Percentiles rank a stretch among this genome's conserved stretches.
These are phyloP conservation scores for Quercus phellos DNA, from an alignment of 331 rosid genomes.

Conservation along the genomic window DNA sequence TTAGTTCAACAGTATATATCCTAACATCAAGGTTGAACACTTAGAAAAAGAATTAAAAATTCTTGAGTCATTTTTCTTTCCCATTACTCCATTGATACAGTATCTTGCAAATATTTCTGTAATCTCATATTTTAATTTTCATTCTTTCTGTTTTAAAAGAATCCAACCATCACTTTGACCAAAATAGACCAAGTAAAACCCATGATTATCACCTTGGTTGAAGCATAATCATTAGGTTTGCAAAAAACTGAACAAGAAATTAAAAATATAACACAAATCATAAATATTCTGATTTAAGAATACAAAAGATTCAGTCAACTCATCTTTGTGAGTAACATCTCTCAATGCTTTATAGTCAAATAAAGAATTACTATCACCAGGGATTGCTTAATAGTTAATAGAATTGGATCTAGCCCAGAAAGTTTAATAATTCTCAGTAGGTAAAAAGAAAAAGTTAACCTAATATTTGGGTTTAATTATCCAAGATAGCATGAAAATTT, in stretches of 20 bases:
- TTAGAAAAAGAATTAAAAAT: background rate
- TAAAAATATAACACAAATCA: too few relatives aligned
- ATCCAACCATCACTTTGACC: too few relatives aligned
- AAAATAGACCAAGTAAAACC: too few relatives aligned
- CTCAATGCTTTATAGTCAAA: background rate
- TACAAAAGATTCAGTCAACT: too few relatives aligned
- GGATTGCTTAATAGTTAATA: background rate
- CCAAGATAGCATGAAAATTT: background rate
- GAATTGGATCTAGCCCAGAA: slow-evolving; percentile 4
- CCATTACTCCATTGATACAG: too few relatives aligned
- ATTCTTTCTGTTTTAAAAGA: too few relatives aligned
- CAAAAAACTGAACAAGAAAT: too few relatives aligned
- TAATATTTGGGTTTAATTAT: background rate
- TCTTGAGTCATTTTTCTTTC: too few relatives aligned
- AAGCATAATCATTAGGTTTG: background rate
- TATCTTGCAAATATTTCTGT: too few relatives aligned
- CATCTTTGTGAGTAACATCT: too few relatives aligned
- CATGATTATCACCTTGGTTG: background rate
- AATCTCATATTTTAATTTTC: too few relatives aligned
- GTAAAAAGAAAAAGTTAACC: background rate
- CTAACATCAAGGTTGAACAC: background rate
- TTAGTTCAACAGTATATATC: background rate
- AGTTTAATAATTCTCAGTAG: background rate
- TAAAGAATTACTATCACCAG: background rate
- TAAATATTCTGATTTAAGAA: too few relatives aligned